phyloP scores from a whole-genome alignment of 768 basidiomycete species.

The Russula earlei region DNA sequence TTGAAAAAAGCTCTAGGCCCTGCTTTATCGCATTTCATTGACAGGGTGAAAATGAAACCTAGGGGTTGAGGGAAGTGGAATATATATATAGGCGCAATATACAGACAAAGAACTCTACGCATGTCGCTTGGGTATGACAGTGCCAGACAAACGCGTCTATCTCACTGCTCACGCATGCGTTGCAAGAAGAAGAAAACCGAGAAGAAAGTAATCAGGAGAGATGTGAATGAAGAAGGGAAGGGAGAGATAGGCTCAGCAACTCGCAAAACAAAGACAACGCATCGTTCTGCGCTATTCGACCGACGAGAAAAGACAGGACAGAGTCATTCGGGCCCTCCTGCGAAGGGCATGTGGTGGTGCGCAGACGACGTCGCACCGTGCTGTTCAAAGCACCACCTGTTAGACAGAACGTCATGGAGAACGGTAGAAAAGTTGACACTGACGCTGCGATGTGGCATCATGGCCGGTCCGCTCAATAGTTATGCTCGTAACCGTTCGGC shows the following conservation, averaged over 20 bases:
- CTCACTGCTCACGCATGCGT: slow-evolving; percentile 1
- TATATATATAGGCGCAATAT: slow-evolving; percentile 5
- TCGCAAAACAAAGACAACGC: neutral
- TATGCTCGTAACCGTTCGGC: slow-evolving; percentile 24
- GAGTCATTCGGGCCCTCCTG: neutral
- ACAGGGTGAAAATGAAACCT: neutral
- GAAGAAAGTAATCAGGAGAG: neutral
- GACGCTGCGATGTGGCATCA: slow-evolving; percentile 3
- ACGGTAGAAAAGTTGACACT: neutral
- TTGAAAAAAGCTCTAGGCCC: neutral
- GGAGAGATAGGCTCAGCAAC: slow-evolving; percentile 18
- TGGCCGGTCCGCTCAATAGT: slow-evolving; percentile 14
- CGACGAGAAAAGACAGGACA: slow-evolving; percentile 2
- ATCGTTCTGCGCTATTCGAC: slow-evolving; percentile 5
- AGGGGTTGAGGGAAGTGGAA: neutral
- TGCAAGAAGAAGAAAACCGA: slow-evolving; percentile 1
- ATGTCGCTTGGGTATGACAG: slow-evolving; percentile 4
- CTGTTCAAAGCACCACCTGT: neutral
- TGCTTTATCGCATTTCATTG: neutral
- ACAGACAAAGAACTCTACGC: slow-evolving; percentile 6
- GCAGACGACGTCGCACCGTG: neutral
- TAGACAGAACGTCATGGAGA: neutral
- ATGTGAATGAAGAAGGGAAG: neutral
- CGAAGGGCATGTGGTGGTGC: slow-evolving; percentile 1
- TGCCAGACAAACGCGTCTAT: neutral